Percentiles rank a stretch among this genome's conserved stretches.
phyloP scores from a whole-genome alignment of 1,284 basidiomycete genomes.

The Cutaneotrichosporon daszewskae region DNA sequence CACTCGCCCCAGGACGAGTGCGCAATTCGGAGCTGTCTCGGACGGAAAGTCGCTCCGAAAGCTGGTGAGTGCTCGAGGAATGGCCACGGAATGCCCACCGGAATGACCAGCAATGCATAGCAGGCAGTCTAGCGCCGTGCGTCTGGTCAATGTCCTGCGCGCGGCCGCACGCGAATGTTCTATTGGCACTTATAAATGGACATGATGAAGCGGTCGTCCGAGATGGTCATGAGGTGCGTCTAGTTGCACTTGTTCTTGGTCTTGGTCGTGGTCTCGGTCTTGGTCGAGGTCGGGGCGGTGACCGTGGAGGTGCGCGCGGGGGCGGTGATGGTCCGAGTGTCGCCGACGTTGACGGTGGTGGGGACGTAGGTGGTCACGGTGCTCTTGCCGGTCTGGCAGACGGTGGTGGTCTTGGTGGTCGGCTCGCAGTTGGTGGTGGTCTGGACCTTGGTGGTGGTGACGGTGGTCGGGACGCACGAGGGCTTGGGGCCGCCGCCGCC shows the following conservation, averaged over 20 bases:
- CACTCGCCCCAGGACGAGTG: too few relatives aligned
- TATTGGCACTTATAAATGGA: too few relatives aligned
- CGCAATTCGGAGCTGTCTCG: too few relatives aligned
- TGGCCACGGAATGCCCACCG: too few relatives aligned
- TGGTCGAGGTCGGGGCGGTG: background rate
- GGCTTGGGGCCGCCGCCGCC: conserved; percentile 1
- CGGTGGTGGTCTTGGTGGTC: background rate
- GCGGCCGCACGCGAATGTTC: too few relatives aligned
- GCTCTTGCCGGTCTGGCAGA: background rate
- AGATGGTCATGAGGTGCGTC: background rate
- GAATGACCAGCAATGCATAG: too few relatives aligned
- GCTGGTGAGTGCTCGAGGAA: too few relatives aligned
- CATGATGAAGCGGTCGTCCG: background rate
- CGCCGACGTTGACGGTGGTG: background rate
- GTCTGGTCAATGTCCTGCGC: too few relatives aligned
- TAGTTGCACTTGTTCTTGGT: background rate
- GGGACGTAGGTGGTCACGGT: background rate
- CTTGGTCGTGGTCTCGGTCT: background rate
- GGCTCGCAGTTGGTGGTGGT: background rate
- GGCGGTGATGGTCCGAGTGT: too few relatives aligned
- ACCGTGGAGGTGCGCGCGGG: too few relatives aligned
- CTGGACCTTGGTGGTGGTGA: background rate
- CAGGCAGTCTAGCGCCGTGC: too few relatives aligned
- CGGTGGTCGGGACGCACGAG: conserved; percentile 7
- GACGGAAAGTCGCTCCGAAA: too few relatives aligned